Evolutionary conservation across 2,329 filamentous ascomycete genomes (phyloP), one percentile per base, ranked within the genome.

Genomic region (Aphanocladium album): DNA sequence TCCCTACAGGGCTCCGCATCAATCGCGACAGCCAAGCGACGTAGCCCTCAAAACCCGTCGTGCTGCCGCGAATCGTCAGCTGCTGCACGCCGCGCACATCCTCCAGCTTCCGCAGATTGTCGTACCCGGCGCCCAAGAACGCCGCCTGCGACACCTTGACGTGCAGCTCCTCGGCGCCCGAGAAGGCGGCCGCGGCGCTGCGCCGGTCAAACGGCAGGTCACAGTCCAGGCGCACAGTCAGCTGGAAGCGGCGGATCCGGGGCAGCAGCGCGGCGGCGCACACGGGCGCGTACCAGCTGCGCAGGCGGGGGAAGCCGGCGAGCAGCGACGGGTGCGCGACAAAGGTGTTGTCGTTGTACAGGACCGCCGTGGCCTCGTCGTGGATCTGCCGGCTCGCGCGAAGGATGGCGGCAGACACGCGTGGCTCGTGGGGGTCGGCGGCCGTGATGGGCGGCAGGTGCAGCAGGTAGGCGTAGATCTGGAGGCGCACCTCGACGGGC

Each of bases 391-490:
- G 72, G 71, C 69, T 76, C 58, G 71, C 65, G 64, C 68, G 71
- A 49, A 81, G 75, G 66, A 80, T 75, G 55, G 52, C 59, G 61
- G 62, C 60, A 57, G 61, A 68, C 16, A 55, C 25, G 41, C 25
- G 39, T 41, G 71, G 43, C 21, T 41, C 47, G 23, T 35, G 23
- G 52, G 52, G 49, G 52, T 53, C 55, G 61, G 33, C 60, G 53
- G 43, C 41, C 60, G 9, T 61, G 64, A 35, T 25, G 19, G 57
- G 53, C 46, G 71, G 73, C 5, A 76, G 68, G 63, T 68, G 62
- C 60, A 80, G 76, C 55, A 80, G 77, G 63, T 75, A 67, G 23
- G 67, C 61, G 70, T 80, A 80, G 63, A 80, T 77, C 59, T 80
- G 72, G 60, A 79, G 73, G 43, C 79, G 78, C 65, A 81, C 71